phyloP scores from a whole-genome alignment of 805 yeast species.

The Wickerhamiella brachini region DNA sequence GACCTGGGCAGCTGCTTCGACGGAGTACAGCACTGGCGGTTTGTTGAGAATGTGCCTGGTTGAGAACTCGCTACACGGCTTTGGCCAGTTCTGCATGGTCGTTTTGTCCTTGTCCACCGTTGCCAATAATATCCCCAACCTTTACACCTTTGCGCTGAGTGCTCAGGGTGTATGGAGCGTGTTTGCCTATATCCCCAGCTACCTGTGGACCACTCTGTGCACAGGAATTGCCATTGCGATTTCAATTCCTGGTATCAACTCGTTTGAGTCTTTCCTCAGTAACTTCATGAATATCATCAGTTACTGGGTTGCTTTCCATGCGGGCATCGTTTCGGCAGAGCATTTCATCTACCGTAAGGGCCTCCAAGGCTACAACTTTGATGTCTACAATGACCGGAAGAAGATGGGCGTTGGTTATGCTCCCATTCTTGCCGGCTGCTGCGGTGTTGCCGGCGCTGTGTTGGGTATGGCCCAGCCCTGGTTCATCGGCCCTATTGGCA shows the following conservation, averaged over 20 bases:
- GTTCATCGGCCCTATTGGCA: slow-evolving; percentile 62
- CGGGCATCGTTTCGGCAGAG: slow-evolving; percentile 61
- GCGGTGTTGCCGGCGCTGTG: slow-evolving; percentile 77
- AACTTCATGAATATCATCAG: slow-evolving; percentile 87
- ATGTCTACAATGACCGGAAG: slow-evolving; percentile 42
- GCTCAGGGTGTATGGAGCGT: slow-evolving; percentile 76
- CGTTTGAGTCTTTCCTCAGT: slow-evolving; percentile 57
- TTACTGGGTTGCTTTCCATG: slow-evolving; percentile 80
- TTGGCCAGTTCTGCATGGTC: slow-evolving; percentile 84
- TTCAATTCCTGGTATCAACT: slow-evolving; percentile 76
- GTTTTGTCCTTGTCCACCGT: slow-evolving; percentile 73
- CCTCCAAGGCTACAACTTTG: slow-evolving; percentile 45
- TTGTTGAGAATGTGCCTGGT: slow-evolving; percentile 67
- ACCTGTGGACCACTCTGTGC: slow-evolving; percentile 66
- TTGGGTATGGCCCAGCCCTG: slow-evolving; percentile 80
- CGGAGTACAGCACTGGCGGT: slow-evolving; percentile 57
- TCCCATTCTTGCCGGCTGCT: slow-evolving; percentile 62
- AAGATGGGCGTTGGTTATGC: slow-evolving; percentile 66
- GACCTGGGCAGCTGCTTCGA: slow-evolving; percentile 39
- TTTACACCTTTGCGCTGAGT: slow-evolving; percentile 79
- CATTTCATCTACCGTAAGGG: slow-evolving; percentile 68
- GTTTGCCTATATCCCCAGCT: slow-evolving; percentile 64
- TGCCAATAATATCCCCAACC: slow-evolving; percentile 84
- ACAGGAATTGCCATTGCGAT: slow-evolving; percentile 69
- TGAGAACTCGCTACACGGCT: slow-evolving; percentile 67